Evolutionary conservation across 768 basidiomycete genomes (phyloP).

Genomic region (Tylopilus sp.): DNA sequence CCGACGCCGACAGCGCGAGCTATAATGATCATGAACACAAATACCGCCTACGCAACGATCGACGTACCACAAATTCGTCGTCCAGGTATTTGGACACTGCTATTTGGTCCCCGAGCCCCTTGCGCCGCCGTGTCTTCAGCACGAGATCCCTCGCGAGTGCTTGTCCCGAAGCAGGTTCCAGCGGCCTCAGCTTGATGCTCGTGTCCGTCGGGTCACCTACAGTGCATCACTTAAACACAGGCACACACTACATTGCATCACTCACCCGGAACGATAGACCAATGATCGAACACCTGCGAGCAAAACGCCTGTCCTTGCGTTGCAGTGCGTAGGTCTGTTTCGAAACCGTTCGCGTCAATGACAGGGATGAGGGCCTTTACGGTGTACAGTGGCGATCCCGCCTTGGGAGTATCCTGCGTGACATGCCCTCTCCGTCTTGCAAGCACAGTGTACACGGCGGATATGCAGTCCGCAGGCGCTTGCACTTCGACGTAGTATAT

Average conservation of each 20-base stretch:
- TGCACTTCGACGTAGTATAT: slow-evolving; percentile 99
- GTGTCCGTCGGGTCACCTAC: slow-evolving; percentile 97
- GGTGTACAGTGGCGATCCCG: slow-evolving; percentile 95
- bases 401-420: slow-evolving; percentile 96
- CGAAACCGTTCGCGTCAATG: slow-evolving; percentile 98
- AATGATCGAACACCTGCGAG: slow-evolving; percentile 95
- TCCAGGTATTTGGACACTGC: slow-evolving; percentile 97
- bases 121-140: slow-evolving; percentile 92
- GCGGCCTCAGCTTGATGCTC: slow-evolving; percentile 90
- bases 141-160: slow-evolving; percentile 92
- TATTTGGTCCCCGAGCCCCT: slow-evolving; percentile 95
- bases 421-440: slow-evolving; percentile 99
- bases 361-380: slow-evolving; percentile 98
- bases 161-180: slow-evolving; percentile 97
- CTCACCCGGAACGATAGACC: slow-evolving; percentile 96
- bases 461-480: slow-evolving; percentile 97
- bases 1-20: slow-evolving; percentile 92
- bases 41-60: background rate
- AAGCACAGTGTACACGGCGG: slow-evolving; percentile 96
- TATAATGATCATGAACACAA: slow-evolving; percentile 31
- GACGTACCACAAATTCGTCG: slow-evolving; percentile 89
- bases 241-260: slow-evolving; percentile 5
- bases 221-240: background rate
- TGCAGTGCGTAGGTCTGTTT: slow-evolving; percentile 95
- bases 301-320: slow-evolving; percentile 99